Evolutionary conservation across 306 rosid genomes (phyloP).

Genomic region (Malus sieversii): DNA sequence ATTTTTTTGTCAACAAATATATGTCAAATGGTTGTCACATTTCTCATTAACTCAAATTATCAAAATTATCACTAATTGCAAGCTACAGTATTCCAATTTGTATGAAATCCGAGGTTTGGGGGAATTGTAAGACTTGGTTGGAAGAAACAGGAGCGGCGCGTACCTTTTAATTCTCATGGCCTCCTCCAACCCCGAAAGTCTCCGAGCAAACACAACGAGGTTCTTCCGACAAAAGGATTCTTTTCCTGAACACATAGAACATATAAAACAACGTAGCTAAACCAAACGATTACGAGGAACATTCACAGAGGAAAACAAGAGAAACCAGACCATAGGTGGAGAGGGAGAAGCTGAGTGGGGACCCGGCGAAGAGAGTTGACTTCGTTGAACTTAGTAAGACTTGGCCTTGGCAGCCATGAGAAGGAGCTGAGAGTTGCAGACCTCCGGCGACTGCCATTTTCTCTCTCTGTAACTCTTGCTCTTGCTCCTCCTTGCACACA

Average conservation of each 20-base stretch:
- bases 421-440: slow-evolving; percentile 31
- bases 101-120: not conserved
- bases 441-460: slow-evolving; percentile 50
- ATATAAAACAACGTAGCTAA: not conserved
- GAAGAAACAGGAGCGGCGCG: not conserved
- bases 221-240: slow-evolving; percentile 25
- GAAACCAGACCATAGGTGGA: slow-evolving; percentile 20
- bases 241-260: slow-evolving; percentile 23
- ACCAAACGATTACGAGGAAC: not conserved
- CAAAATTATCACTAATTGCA: too few species aligned
- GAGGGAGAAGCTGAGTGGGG: slow-evolving; percentile 26
- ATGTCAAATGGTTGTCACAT: not conserved
- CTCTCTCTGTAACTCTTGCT: not conserved
- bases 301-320: not conserved
- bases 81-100: not conserved
- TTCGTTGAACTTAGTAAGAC: slow-evolving; percentile 12
- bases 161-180: slow-evolving; percentile 76
- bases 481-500: not conserved
- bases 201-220: slow-evolving; percentile 46
- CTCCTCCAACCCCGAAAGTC: slow-evolving; percentile 63
- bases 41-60: not conserved
- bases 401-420: slow-evolving; percentile 47
- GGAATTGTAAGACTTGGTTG: not conserved
- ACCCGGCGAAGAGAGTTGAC: slow-evolving; percentile 22
- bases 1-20: not conserved